Evolutionary conservation across 2,329 filamentous ascomycete species (phyloP).

Genomic region (Aureobasidium sp.): DNA sequence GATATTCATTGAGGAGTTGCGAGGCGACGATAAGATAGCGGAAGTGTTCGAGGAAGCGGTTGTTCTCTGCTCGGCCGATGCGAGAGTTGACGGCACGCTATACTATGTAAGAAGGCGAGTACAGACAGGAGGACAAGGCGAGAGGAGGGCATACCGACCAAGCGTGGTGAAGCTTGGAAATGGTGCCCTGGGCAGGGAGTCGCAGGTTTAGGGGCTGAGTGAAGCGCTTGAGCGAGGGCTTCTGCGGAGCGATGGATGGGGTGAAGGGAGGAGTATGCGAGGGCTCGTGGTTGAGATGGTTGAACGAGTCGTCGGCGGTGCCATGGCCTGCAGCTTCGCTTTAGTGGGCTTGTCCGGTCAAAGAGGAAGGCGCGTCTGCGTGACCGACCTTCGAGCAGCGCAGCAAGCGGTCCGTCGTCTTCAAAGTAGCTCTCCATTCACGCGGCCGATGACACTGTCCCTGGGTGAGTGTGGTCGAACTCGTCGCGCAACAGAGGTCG

Average conservation of each 20-base stretch:
- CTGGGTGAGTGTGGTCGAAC: not conserved
- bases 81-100: conserved; percentile 60
- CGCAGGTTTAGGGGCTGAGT: conserved; percentile 40
- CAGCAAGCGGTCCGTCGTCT: conserved; percentile 79
- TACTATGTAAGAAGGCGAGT: conserved; percentile 22
- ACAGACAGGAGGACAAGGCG: too few species aligned
- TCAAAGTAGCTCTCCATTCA: conserved; percentile 82
- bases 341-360: conserved; percentile 15
- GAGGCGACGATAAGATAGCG: conserved; percentile 90
- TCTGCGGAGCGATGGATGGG: conserved; percentile 42
- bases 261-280: conserved; percentile 37
- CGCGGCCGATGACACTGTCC: conserved; percentile 19
- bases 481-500: not conserved
- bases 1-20: conserved; percentile 69
- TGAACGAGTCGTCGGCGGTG: conserved; percentile 21
- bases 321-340: conserved; percentile 24
- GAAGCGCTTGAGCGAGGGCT: conserved; percentile 39
- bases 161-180: conserved; percentile 20
- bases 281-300: conserved; percentile 15
- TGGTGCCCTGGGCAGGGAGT: conserved; percentile 27
- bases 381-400: conserved; percentile 72
- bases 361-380: not conserved
- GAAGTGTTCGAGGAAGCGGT: conserved; percentile 84
- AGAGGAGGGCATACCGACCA: conserved; percentile 13
- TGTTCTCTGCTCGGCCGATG: conserved; percentile 70